Conservation (phyloP, 176 grass and related monocot genomes). For the Musa acuminata region DNA sequence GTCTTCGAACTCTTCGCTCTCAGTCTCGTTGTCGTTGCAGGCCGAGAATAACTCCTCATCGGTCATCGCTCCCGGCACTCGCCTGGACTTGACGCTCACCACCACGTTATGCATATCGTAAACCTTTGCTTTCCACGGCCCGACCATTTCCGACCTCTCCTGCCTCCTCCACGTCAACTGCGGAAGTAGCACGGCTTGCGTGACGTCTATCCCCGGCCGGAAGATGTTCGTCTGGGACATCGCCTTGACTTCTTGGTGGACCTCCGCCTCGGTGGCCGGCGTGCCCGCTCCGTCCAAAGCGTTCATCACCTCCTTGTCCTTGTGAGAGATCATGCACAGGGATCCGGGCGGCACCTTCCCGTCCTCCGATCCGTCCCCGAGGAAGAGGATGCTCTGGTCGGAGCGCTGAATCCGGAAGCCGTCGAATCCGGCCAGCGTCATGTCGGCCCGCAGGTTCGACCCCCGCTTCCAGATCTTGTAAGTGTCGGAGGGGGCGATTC, state of each 20-base stretch:
- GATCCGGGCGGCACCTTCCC: not conserved
- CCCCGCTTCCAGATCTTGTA: slow-evolving; percentile 19
- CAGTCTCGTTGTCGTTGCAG: not conserved
- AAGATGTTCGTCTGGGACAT: slow-evolving; percentile 1
- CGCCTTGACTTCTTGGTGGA: not conserved
- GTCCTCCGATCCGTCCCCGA: slow-evolving; percentile 1
- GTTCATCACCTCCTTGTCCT: slow-evolving; percentile 13
- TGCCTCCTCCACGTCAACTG: slow-evolving; percentile 10
- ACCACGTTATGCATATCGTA: slow-evolving; percentile 17
- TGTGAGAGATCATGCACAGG: not conserved
- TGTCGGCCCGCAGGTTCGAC: slow-evolving; percentile 10
- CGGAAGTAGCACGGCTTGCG: not conserved
- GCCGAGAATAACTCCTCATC: not conserved
- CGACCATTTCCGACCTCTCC: slow-evolving; percentile 14
- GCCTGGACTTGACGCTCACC: not conserved
- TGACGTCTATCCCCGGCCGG: slow-evolving; percentile 13
- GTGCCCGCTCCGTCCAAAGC: not conserved
- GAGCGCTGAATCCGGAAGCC: slow-evolving; percentile 7
- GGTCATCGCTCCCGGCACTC: slow-evolving; percentile 24
- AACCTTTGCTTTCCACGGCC: slow-evolving; percentile 12
- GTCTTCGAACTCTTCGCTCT: slow-evolving; percentile 64
- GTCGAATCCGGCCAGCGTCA: slow-evolving; percentile 12
- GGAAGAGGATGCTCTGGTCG: not conserved
- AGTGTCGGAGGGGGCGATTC: slow-evolving; percentile 14
- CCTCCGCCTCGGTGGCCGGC: not conserved